Conservation (phyloP, 192 early-diverging fungal genomes). For the Endogone sp. region DNA sequence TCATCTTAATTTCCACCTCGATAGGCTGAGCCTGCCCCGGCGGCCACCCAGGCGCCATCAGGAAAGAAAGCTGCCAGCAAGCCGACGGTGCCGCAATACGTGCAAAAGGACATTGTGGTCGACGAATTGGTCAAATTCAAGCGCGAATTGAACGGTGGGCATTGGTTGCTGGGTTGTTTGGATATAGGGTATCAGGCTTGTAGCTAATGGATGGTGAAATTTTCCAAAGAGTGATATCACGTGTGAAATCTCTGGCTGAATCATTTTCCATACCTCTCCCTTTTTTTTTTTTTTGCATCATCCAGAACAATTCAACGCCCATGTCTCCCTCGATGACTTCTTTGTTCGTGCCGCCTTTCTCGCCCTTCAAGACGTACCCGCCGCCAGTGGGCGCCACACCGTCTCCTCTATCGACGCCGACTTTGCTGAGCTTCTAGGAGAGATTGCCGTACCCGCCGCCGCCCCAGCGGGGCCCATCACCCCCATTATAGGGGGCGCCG, state of each 20-base stretch:
- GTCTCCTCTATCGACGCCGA: conserved; percentile 30
- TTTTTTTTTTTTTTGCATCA: not conserved
- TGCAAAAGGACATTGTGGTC: conserved; percentile 40
- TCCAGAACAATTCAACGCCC: conserved; percentile 31
- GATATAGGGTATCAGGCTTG: not conserved
- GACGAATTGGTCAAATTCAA: conserved; percentile 45
- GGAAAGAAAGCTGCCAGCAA: conserved; percentile 10
- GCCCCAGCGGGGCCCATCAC: conserved; percentile 82
- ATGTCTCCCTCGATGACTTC: conserved; percentile 91
- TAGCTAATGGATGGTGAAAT: not conserved
- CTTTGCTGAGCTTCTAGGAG: conserved; percentile 75
- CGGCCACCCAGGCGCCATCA: conserved; percentile 27
- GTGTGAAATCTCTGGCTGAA: not conserved
- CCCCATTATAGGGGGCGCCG: conserved; percentile 67
- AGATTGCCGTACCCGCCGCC: conserved; percentile 78
- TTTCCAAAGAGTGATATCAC: not conserved
- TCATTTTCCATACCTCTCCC: too few species aligned
- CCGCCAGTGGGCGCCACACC: conserved; percentile 53
- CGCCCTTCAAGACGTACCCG: conserved; percentile 82
- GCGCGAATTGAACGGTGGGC: conserved; percentile 37
- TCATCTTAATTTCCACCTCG: too few species aligned
- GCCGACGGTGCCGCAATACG: conserved; percentile 39
- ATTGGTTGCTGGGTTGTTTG: not conserved
- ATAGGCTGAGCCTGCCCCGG: too few species aligned
- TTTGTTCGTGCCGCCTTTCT: conserved; percentile 87